Evolutionary conservation across 257 asterid species (phyloP).

Genomic region (Solanum raphanifolium): DNA sequence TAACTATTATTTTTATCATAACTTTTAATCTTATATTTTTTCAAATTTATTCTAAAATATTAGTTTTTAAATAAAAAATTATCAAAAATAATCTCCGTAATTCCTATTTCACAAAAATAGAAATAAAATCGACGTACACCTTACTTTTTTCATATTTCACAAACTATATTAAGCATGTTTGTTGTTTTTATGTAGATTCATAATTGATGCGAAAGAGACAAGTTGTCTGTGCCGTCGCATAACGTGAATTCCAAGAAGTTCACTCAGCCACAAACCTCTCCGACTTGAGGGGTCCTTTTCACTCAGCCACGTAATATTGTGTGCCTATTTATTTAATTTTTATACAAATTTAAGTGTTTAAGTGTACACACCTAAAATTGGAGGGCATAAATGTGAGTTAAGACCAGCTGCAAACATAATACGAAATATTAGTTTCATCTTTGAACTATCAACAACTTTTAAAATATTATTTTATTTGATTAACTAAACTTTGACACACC

Average conservation of each 20-base stretch:
- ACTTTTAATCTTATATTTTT: background rate
- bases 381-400: accelerated
- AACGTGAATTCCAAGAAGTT: background rate
- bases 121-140: background rate
- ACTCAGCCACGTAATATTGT: background rate
- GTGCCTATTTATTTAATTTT: accelerated
- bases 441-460: too few species aligned
- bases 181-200: background rate
- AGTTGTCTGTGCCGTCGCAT: background rate
- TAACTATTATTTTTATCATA: too few species aligned
- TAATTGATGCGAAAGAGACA: background rate
- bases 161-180: background rate
- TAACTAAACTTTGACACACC: too few species aligned
- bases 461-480: too few species aligned
- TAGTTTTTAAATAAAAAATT: background rate
- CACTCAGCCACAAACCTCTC: background rate
- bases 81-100: background rate
- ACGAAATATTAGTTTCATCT: too few species aligned
- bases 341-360: too few species aligned
- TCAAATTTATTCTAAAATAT: background rate
- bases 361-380: accelerated
- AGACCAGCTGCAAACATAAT: background rate
- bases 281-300: background rate
- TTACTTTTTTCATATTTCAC: background rate
- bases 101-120: background rate